Percentiles rank a stretch among this genome's conserved stretches.
Conservation (phyloP, 208 protist species). For the Borovskyia barvae region DNA sequence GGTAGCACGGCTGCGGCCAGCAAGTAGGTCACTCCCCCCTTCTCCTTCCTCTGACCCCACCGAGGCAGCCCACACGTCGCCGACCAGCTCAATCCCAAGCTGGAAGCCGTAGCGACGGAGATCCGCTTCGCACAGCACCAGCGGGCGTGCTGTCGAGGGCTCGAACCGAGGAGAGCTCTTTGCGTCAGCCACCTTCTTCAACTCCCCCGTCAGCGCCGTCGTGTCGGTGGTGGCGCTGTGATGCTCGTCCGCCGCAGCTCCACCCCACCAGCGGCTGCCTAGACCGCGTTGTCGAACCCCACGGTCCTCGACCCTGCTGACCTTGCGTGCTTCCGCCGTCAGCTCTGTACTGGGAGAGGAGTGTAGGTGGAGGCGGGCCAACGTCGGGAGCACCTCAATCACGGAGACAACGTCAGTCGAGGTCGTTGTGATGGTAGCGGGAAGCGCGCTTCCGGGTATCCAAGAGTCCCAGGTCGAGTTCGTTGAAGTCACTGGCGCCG, state of each 20-base stretch:
- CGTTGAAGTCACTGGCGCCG: not conserved
- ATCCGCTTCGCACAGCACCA: constrained; percentile 72
- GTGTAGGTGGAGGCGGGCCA: constrained; percentile 78
- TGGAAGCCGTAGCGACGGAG: constrained; percentile 65
- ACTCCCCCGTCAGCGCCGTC: not conserved
- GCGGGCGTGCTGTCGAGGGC: constrained; percentile 32
- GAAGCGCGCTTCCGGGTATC: not conserved
- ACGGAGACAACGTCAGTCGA: constrained; percentile 51
- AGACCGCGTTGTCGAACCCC: not conserved
- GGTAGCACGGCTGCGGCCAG: not conserved
- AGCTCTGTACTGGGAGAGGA: constrained; percentile 7
- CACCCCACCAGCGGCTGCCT: constrained; percentile 12
- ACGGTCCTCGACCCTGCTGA: too few relatives aligned
- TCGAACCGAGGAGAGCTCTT: constrained; percentile 9
- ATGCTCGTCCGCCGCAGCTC: not conserved
- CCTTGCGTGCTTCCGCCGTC: too few relatives aligned
- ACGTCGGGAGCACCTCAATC: constrained; percentile 69
- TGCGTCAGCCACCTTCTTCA: not conserved
- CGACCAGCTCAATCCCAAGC: constrained; percentile 83
- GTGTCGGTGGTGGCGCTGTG: not conserved
- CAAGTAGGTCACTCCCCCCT: not conserved
- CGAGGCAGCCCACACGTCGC: constrained; percentile 60
- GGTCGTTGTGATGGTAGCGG: not conserved
- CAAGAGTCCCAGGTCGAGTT: not conserved
- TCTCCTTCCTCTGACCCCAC: constrained; percentile 28